A percentile compares a stretch with the other conserved stretches of the same genome.
Conservation (phyloP, 129 eudicot genomes). For the Sambucus nigra region DNA sequence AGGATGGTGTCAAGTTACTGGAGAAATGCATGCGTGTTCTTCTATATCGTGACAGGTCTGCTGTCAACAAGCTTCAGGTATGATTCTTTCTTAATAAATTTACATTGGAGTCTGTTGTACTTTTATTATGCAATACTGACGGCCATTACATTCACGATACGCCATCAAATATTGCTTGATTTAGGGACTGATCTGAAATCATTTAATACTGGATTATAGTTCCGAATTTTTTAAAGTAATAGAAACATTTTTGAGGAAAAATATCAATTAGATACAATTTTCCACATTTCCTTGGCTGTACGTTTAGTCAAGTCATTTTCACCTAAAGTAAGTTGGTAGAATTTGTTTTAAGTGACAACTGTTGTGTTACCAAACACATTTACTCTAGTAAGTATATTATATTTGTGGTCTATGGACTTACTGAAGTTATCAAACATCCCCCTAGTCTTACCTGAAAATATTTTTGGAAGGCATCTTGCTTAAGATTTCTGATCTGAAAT, state of each 20-base stretch:
- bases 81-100: neutral
- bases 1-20: slow-evolving; percentile 64
- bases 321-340: too few species aligned
- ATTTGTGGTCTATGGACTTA: too few species aligned
- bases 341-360: too few species aligned
- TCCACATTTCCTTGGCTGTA: neutral
- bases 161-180: neutral
- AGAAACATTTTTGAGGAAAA: too few species aligned
- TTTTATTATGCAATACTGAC: neutral
- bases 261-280: too few species aligned
- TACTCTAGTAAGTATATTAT: too few species aligned
- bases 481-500: too few species aligned
- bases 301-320: neutral
- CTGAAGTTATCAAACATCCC: too few species aligned
- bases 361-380: too few species aligned
- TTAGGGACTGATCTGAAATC: neutral
- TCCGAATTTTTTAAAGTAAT: too few species aligned
- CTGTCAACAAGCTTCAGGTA: slow-evolving; percentile 88
- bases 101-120: neutral
- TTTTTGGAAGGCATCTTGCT: too few species aligned
- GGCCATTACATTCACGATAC: neutral
- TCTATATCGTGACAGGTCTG: slow-evolving; percentile 77
- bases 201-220: neutral
- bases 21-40: slow-evolving; percentile 94
- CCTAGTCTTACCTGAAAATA: too few species aligned